Base-by-base conservation (phyloP, 2,329 filamentous ascomycete species). In the Nigrospora oryzae region DNA sequence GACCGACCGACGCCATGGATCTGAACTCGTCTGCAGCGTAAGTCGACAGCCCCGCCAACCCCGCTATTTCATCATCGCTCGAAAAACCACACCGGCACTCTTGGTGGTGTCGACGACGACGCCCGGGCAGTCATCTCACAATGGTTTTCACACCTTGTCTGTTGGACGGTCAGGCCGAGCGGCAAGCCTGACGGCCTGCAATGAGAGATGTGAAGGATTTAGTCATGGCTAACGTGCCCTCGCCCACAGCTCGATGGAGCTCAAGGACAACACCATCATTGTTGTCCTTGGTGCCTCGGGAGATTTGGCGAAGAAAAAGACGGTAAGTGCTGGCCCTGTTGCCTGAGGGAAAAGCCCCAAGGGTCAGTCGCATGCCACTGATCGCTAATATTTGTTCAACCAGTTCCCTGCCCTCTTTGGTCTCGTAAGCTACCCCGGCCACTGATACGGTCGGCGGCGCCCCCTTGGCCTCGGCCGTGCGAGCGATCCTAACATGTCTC, bases 301-400 rank as follows among this genome's bases (percentile, higher is more conserved):
- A 61, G 93, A 98, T 76, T 74, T 98, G 56, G 93, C 93, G 42
- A 98, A 98, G 80, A 98, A 98, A 84, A 98, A 98, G 84, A 98
- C 93, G 38, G 89, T 95, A 71, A 65, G 81, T 65, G 51, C 42
- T 46, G 31, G 28, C 39, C 32, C 34, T 36, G 44, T 37, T 31
- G 30, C 40, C 35, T 38, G 45, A 38, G 19, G 17, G 42, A 42
- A 16, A 38, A 28, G 5, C 23, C 23, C 23, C 5, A 28, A 28
- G 23, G 23, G 5, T 28, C 23, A 10, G 8, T 10, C 23, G 23
- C 23, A 28, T 28, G 23, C 23, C 23, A 10, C 36, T 49, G 47
- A n/a, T 45, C 54, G 55, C 58, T 63, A 54, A 68, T 56, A 51
- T 50, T 35, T 43, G 2, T 28, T 28, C 23, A 28, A 28, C 48